These are phyloP conservation scores for Candida sanyaensis DNA, from an alignment of 1,139 yeast genomes.

Conservation along the genomic window DNA sequence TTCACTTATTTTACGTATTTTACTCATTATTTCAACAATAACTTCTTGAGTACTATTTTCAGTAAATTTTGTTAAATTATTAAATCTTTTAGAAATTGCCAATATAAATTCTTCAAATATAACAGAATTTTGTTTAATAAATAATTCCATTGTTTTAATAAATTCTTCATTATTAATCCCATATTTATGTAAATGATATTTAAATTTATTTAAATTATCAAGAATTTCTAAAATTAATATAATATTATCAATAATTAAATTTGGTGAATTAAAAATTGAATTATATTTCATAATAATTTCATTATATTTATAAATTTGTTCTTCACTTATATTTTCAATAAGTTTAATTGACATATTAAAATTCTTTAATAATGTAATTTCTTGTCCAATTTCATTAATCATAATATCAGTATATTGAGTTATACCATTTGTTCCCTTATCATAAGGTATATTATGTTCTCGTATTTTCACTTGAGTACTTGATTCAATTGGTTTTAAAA, in stretches of 20 bases:
- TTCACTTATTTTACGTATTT: conserved; percentile 65
- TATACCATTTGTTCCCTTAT: conserved; percentile 65
- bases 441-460: conserved; percentile 48
- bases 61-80: conserved; percentile 31
- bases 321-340: conserved; percentile 24
- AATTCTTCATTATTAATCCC: conserved; percentile 17
- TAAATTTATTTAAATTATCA: conserved; percentile 29
- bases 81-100: conserved; percentile 55
- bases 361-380: conserved; percentile 39
- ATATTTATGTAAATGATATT: conserved; percentile 15
- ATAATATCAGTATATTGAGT: conserved; percentile 55
- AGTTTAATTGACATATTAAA: conserved; percentile 18
- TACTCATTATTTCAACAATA: conserved; percentile 65
- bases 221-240: conserved; percentile 49
- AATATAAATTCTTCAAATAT: conserved; percentile 60
- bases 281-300: conserved; percentile 6
- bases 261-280: conserved; percentile 14
- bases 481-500: conserved; percentile 32
- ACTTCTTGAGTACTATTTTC: conserved; percentile 72
- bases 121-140: conserved; percentile 25
- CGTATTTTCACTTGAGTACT: conserved; percentile 41
- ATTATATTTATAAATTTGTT: conserved; percentile 24
- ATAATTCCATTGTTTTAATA: conserved; percentile 17
- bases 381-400: conserved; percentile 49
- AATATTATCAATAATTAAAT: conserved; percentile 24